Conservation (phyloP, 2,329 filamentous ascomycete genomes). For the Fusarium caatingaense region DNA sequence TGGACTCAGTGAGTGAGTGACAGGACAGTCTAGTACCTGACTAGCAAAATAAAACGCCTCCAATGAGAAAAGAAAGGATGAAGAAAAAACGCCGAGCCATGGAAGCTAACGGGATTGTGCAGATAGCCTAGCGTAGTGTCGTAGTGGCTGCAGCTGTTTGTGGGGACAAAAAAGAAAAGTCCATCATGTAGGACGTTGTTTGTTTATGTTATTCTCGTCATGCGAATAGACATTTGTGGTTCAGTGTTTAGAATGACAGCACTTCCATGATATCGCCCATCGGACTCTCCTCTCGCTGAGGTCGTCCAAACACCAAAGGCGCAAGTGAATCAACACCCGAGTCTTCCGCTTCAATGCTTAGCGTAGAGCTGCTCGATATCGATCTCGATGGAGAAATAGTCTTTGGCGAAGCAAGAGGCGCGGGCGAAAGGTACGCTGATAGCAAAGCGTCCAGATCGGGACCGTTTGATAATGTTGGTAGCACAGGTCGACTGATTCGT, state of each 20-base stretch:
- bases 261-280: slow-evolving; percentile 42
- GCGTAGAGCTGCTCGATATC: slow-evolving; percentile 37
- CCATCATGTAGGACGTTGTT: slow-evolving; percentile 2
- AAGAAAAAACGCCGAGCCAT: slow-evolving; percentile 20
- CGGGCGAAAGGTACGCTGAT: slow-evolving; percentile 36
- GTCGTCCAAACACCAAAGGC: slow-evolving; percentile 37
- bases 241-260: slow-evolving; percentile 21
- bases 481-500: slow-evolving; percentile 38
- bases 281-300: slow-evolving; percentile 26
- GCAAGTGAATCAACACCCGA: slow-evolving; percentile 27
- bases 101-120: slow-evolving; percentile 23
- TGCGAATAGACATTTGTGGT: background rate
- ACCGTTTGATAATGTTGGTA: slow-evolving; percentile 29
- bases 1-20: slow-evolving; percentile 1
- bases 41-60: slow-evolving; percentile 29
- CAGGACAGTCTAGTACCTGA: slow-evolving; percentile 34
- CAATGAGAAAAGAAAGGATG: slow-evolving; percentile 19
- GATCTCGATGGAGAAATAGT: slow-evolving; percentile 34
- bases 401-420: slow-evolving; percentile 20
- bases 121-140: slow-evolving; percentile 11
- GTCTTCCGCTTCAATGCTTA: slow-evolving; percentile 38
- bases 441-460: slow-evolving; percentile 35
- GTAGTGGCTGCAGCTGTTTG: slow-evolving; percentile 1
- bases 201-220: background rate
- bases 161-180: slow-evolving; percentile 3